Evolutionary conservation across 495 filamentous ascomycete genomes (phyloP).

Genomic region (Rusavskia elegans): DNA sequence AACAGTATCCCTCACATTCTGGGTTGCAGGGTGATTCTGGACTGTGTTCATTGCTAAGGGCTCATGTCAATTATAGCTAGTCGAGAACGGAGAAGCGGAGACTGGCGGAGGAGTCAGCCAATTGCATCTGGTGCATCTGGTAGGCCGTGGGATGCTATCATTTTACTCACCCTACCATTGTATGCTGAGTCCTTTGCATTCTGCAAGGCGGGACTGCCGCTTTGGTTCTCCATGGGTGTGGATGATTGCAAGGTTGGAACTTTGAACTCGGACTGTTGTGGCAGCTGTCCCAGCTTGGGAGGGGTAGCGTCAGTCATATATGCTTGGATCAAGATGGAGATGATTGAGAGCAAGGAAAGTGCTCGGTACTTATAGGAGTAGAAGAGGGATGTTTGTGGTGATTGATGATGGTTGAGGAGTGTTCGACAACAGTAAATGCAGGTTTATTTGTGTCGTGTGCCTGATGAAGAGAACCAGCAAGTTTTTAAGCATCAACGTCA

Average conservation of each 20-base stretch:
- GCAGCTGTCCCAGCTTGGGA: constrained; percentile 10
- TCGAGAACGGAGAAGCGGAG: background rate
- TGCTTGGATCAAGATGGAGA: background rate
- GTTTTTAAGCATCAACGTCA: background rate
- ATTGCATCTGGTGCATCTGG: background rate
- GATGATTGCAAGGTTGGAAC: constrained; percentile 10
- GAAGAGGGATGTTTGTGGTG: no score
- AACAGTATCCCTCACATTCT: constrained; percentile 18
- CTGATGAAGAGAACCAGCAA: background rate
- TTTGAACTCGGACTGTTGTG: constrained; percentile 7
- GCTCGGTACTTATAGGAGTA: background rate
- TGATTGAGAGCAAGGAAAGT: background rate
- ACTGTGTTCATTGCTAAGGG: constrained; percentile 18
- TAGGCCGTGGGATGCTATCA: background rate
- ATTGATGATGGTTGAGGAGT: no score
- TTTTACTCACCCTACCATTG: background rate
- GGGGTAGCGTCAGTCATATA: constrained; percentile 9
- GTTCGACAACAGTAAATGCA: background rate
- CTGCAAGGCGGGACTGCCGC: constrained; percentile 9
- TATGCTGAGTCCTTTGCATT: constrained; percentile 16
- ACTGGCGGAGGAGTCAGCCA: background rate
- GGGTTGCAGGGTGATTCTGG: constrained; percentile 21
- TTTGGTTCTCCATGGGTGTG: constrained; percentile 3
- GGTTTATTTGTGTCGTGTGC: constrained; percentile 1
- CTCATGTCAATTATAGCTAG: constrained; percentile 7